These are phyloP conservation scores for Ustilago bromivora DNA, from an alignment of 1,284 basidiomycete species.

Conservation along the genomic window DNA sequence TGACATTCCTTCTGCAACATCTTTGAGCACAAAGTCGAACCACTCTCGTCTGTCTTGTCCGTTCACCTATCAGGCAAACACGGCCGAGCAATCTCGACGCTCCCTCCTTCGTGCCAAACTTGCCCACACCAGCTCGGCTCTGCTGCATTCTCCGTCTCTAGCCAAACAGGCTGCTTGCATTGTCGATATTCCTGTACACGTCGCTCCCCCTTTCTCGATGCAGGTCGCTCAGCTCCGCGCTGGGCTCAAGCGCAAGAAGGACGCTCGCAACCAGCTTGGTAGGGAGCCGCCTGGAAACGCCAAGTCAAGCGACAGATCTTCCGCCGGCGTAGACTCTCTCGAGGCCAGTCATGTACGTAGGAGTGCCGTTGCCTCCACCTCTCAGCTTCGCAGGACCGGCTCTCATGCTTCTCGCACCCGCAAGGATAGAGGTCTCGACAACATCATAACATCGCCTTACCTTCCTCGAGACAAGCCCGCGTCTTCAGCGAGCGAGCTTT, in stretches of 20 bases:
- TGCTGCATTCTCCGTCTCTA: conserved; percentile 21
- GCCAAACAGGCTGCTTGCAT: conserved; percentile 19
- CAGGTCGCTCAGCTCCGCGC: conserved; percentile 27
- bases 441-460: conserved; percentile 36
- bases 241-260: conserved; percentile 51
- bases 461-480: conserved; percentile 33
- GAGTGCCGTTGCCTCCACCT: neutral
- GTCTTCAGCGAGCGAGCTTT: conserved; percentile 44
- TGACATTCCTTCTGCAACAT: neutral
- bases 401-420: conserved; percentile 9
- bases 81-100: conserved; percentile 4
- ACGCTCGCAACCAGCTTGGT: conserved; percentile 23
- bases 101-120: conserved; percentile 18
- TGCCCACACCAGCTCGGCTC: conserved; percentile 23
- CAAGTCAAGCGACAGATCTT: conserved; percentile 1
- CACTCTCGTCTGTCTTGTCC: neutral
- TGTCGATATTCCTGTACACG: conserved; percentile 30
- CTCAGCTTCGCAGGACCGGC: neutral
- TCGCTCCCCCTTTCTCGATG: conserved; percentile 21
- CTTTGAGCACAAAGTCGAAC: conserved; percentile 1
- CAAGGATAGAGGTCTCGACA: conserved; percentile 20
- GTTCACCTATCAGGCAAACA: neutral
- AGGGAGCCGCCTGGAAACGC: neutral
- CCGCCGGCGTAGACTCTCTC: neutral
- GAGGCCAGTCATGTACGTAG: neutral